These are phyloP conservation scores for Kodamaea ohmeri DNA, from an alignment of 1,139 yeast genomes.

Conservation along the genomic window DNA sequence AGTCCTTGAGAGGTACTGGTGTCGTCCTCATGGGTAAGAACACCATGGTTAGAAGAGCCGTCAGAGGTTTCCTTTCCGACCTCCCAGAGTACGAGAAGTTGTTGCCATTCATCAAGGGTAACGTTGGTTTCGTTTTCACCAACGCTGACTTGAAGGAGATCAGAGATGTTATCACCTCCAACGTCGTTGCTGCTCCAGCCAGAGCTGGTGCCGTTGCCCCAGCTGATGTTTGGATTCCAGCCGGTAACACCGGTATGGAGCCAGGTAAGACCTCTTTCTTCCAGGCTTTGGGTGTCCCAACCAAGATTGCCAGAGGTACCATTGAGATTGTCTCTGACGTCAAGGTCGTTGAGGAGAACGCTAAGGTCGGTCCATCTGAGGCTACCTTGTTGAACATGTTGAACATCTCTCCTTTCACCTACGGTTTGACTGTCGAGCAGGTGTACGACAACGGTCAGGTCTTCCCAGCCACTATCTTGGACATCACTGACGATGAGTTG, in stretches of 20 bases:
- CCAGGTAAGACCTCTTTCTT: slow-evolving; percentile 99
- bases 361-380: slow-evolving; percentile 98
- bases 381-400: slow-evolving; percentile 98
- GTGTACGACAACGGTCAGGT: slow-evolving; percentile 98
- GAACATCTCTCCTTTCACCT: slow-evolving; percentile 99
- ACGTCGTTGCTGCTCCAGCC: slow-evolving; percentile 99
- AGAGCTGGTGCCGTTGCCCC: slow-evolving; percentile 99
- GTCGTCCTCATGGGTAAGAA: slow-evolving; percentile 99
- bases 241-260: slow-evolving; percentile 99
- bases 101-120: slow-evolving; percentile 93
- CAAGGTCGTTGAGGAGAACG: slow-evolving; percentile 84
- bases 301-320: slow-evolving; percentile 99
- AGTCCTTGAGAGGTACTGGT: slow-evolving; percentile 91
- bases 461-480: slow-evolving; percentile 95
- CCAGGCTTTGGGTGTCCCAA: slow-evolving; percentile 99
- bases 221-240: slow-evolving; percentile 94
- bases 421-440: slow-evolving; percentile 94
- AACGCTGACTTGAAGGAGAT: slow-evolving; percentile 87
- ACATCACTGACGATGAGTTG: slow-evolving; percentile 97
- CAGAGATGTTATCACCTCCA: slow-evolving; percentile 82
- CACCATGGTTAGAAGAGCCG: slow-evolving; percentile 99
- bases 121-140: slow-evolving; percentile 99
- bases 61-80: slow-evolving; percentile 92
- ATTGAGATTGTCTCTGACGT: slow-evolving; percentile 98
- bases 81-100: slow-evolving; percentile 95